A percentile compares a stretch with the other conserved stretches of the same genome.
Conservation (phyloP, 306 rosid species). For the Dalbergia cultrata region DNA sequence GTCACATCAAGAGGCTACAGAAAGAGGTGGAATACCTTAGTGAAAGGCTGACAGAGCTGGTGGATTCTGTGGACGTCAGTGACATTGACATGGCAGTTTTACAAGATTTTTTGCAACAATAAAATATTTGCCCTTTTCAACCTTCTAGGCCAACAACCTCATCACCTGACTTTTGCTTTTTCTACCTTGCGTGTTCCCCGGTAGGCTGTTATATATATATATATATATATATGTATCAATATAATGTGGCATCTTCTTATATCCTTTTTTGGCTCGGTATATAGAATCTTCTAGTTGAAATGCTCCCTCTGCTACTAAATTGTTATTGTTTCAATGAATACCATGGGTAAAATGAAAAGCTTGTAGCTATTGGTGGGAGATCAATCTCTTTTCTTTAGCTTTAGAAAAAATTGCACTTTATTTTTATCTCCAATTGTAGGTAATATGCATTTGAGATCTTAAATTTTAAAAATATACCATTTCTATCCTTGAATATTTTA, state of each 20-base stretch:
- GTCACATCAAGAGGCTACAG: slow-evolving; percentile 39
- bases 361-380: neutral
- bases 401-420: no score
- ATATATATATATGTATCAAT: no score
- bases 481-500: no score
- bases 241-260: no score
- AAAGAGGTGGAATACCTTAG: slow-evolving; percentile 42
- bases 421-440: no score
- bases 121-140: neutral
- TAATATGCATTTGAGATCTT: no score
- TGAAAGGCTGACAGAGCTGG: slow-evolving; percentile 25
- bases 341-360: neutral
- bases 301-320: neutral
- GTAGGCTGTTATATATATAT: no score
- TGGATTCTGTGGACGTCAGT: slow-evolving; percentile 31
- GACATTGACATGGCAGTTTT: slow-evolving; percentile 7
- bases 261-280: no score
- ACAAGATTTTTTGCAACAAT: slow-evolving; percentile 28
- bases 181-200: no score
- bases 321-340: neutral
- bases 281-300: neutral
- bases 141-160: neutral
- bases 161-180: neutral
- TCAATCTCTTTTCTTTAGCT: neutral
- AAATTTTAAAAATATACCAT: no score